A percentile compares a stretch with the other conserved stretches of the same genome.
Evolutionary conservation across 2,329 filamentous ascomycete genomes (phyloP).

Genomic region (Botrytis medusae): DNA sequence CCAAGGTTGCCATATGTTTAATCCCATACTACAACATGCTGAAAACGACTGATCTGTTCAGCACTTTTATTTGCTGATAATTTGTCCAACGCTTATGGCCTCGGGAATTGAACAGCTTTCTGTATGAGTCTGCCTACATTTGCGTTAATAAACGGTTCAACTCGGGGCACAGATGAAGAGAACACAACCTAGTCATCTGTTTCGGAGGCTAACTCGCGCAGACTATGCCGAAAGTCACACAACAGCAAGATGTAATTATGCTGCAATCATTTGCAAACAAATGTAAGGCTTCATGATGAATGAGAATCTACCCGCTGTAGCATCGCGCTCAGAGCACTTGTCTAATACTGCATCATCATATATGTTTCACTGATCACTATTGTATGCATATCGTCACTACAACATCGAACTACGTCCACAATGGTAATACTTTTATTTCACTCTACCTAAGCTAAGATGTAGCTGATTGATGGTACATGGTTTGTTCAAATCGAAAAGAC

Average conservation of each 20-base stretch:
- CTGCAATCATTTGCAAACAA: background rate
- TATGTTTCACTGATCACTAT: background rate
- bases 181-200: background rate
- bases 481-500: slow-evolving; percentile 16
- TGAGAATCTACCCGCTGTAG: background rate
- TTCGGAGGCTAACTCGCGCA: background rate
- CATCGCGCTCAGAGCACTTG: background rate
- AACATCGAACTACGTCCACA: background rate
- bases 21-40: background rate
- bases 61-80: background rate
- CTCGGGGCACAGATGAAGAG: background rate
- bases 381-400: background rate
- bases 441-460: slow-evolving; percentile 21
- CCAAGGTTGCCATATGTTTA: background rate
- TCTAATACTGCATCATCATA: background rate
- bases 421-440: slow-evolving; percentile 13
- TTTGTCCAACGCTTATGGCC: background rate
- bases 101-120: background rate
- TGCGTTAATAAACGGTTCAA: background rate
- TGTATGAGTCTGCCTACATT: background rate
- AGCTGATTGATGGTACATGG: slow-evolving; percentile 23
- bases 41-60: background rate
- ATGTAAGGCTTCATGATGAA: background rate
- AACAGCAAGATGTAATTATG: background rate
- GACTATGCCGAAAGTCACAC: background rate